Base-by-base conservation (phyloP, 1,284 basidiomycete species). In the Melampsora americana region DNA sequence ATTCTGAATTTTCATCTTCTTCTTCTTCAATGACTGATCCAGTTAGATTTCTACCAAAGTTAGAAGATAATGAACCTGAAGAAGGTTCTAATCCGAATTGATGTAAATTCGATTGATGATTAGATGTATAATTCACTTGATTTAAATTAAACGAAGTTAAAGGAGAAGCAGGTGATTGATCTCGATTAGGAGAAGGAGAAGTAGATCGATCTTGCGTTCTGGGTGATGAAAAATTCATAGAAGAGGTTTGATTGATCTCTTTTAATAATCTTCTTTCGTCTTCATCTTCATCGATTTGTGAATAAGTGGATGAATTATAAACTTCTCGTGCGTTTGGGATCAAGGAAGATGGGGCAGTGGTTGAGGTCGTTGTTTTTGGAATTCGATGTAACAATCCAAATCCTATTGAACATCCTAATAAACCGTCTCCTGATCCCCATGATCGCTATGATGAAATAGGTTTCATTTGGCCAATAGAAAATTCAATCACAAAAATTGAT, bases 371-470 rank as follows among this genome's bases (percentile, higher is more conserved):
- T 5, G 66, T 76, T 64, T 84, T 84, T 1, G 93, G 94, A 81
- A 96, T 95, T 71, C 94, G 89, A 83, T 97, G 94, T 23, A 97
- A 85, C 28, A 95, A 87, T 1, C 94, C 90, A 79, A 85, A 86
- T 6, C 85, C 94, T 77, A 96, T 95, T 39, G 95, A 91, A 80
- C 94, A 96, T 66, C 94, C 94, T 23, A 97, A 85, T 39, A 97
- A 86, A 0, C 94, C 94, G 81, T 95, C 93, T 11, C 94, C 94
- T 39, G 73, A 69, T 64, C 93, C 94, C 94, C 94, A 97, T 79
- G 95, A 91, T 75, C 92, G 87, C 71, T 73, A n/a, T 23, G 20
- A 50, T 23, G 9, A n/a, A 39, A 32, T n/a, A 26, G 23, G 28
- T 0, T 32, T 20, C 12, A n/a, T n/a, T n/a, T n/a, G n/a, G n/a